Base-by-base conservation (phyloP, 2,329 filamentous ascomycete genomes). In the Pestalotiopsis sp. region DNA sequence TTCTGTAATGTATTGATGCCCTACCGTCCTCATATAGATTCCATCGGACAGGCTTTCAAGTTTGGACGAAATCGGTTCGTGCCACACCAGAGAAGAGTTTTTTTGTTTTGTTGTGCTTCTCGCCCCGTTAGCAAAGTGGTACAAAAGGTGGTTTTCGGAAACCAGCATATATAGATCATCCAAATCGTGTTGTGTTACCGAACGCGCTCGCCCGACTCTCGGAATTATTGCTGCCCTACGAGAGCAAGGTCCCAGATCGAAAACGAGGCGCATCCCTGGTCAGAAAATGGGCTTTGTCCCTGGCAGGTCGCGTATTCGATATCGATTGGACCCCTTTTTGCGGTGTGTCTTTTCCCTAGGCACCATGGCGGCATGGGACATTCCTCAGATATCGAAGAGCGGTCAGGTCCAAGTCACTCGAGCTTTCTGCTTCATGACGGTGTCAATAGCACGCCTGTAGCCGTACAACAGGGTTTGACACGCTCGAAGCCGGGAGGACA, bases 21-120 rank as follows among this genome's bases (percentile, higher is more conserved):
- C 30, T 59, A 60, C 38, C 58, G 14, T n/a, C 13, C 58, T 60
- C 58, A 60, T 60, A 60, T 60, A 60, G 24, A 60, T 60, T 35
- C 9, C 17, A 35, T 35, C 30, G 30, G 30, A 35, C 30, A 35
- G 30, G 30, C 30, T 35, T 35, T 35, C 30, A 2, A 35, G 30
- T 35, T 35, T 35, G 30, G 30, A 35, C 30, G 7, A 35, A 35
- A 35, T 35, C 30, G 30, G 30, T 35, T 35, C 30, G 30, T 35
- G 30, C 30, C 30, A 35, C 30, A 7, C 30, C 7, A 35, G 30
- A 35, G 30, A 35, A 35, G 30, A 35, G 30, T 9, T 35, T 35
- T 9, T 35, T 35, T 35, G 6, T 35, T 1, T 35, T 35, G 30
- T 35, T 9, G 30, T 35, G 30, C 30, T 9, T 35, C 30, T 35